phyloP scores from a whole-genome alignment of 805 yeast species.

The Ogataea parapolymorpha region DNA sequence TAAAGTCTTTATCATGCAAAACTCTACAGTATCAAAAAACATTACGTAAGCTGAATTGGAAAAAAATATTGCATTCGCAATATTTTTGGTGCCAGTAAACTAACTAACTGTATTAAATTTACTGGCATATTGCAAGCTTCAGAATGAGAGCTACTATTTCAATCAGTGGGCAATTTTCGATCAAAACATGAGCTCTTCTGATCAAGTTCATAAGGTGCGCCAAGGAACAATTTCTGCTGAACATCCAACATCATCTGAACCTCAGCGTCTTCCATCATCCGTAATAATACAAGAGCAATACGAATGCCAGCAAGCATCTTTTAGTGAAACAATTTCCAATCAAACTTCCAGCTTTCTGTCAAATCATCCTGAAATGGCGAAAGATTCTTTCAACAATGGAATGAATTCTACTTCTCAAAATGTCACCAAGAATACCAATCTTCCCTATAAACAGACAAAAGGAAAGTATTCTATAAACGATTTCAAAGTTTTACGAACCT shows the following conservation, averaged over 20 bases:
- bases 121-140: too few species aligned
- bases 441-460: slow-evolving; percentile 34
- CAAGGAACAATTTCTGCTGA: too few species aligned
- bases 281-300: slow-evolving; percentile 11
- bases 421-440: not conserved
- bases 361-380: not conserved
- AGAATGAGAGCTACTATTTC: too few species aligned
- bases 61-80: too few species aligned
- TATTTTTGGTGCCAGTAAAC: too few species aligned
- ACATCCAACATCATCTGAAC: not conserved
- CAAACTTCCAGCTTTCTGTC: not conserved
- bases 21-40: too few species aligned
- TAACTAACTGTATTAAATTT: too few species aligned
- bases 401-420: not conserved
- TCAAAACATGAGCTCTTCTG: too few species aligned
- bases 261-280: not conserved
- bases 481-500: slow-evolving; percentile 53
- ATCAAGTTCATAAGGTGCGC: too few species aligned
- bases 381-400: not conserved
- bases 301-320: slow-evolving; percentile 9
- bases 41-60: too few species aligned
- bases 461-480: slow-evolving; percentile 57
- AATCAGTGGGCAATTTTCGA: too few species aligned
- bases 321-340: not conserved
- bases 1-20: too few species aligned